These are phyloP conservation scores for Hyparrhenia diplandra DNA, from an alignment of 176 grass and related monocot genomes.

Conservation along the genomic window DNA sequence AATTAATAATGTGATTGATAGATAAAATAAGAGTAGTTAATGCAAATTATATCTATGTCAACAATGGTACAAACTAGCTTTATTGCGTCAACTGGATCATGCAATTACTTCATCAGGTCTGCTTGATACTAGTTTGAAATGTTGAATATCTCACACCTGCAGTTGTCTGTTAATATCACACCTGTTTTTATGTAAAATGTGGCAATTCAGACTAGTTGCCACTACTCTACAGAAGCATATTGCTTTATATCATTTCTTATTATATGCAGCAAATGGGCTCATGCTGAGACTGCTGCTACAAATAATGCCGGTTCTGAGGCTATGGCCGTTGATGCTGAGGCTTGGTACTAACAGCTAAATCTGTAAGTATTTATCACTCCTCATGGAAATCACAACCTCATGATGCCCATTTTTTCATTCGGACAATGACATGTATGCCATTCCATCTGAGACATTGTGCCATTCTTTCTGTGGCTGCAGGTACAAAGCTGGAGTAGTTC, in stretches of 20 bases:
- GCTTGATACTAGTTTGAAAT: background rate
- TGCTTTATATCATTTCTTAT: background rate
- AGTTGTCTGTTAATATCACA: too few species aligned
- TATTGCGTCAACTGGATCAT: background rate
- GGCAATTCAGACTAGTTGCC: too few species aligned
- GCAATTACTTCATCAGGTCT: too few species aligned
- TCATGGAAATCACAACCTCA: background rate
- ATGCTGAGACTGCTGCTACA: background rate
- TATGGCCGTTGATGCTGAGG: background rate
- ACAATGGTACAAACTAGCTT: background rate
- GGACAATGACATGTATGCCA: too few species aligned
- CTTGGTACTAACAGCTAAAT: background rate
- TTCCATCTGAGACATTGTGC: too few species aligned
- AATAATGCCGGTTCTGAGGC: background rate
- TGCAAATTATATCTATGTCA: background rate
- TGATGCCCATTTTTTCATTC: too few species aligned
- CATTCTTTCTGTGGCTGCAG: too few species aligned
- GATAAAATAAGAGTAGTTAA: background rate
- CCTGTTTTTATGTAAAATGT: too few species aligned
- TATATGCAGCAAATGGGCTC: background rate
- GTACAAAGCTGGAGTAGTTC: too few species aligned
- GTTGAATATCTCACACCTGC: too few species aligned
- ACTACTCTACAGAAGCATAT: background rate
- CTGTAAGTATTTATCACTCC: background rate
- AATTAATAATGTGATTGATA: too few species aligned